Evolutionary conservation across 768 basidiomycete genomes (phyloP).

Genomic region (Suillus weaverae): DNA sequence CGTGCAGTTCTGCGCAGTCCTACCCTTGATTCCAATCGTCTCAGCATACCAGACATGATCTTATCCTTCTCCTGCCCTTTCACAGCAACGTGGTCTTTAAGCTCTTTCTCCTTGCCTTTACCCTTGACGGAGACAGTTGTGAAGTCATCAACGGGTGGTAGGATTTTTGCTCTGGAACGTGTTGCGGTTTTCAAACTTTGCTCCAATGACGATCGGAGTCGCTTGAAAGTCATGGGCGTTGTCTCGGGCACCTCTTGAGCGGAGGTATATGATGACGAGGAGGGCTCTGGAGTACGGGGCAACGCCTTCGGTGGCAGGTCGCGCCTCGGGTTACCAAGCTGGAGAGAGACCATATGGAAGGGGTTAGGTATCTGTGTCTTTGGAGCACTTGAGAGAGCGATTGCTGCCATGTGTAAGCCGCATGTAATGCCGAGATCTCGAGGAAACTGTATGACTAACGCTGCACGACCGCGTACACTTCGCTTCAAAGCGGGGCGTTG

Average conservation of each 20-base stretch:
- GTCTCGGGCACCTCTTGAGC: slow-evolving; percentile 38
- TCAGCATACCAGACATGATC: slow-evolving; percentile 46
- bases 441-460: slow-evolving; percentile 15
- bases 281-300: slow-evolving; percentile 40
- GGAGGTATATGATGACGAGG: slow-evolving; percentile 32
- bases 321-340: slow-evolving; percentile 36
- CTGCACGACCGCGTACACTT: slow-evolving; percentile 15
- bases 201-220: slow-evolving; percentile 65
- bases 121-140: slow-evolving; percentile 45
- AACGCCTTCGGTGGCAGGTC: slow-evolving; percentile 37
- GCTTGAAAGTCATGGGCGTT: slow-evolving; percentile 56
- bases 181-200: slow-evolving; percentile 66
- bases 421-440: slow-evolving; percentile 30
- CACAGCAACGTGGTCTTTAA: slow-evolving; percentile 31
- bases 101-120: slow-evolving; percentile 41
- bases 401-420: slow-evolving; percentile 45
- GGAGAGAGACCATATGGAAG: slow-evolving; percentile 47
- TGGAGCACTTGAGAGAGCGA: slow-evolving; percentile 40
- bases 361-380: slow-evolving; percentile 41
- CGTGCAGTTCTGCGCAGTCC: slow-evolving; percentile 48
- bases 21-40: slow-evolving; percentile 49
- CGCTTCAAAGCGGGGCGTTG: slow-evolving; percentile 12
- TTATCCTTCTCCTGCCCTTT: slow-evolving; percentile 37
- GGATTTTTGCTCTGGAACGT: slow-evolving; percentile 48
- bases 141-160: slow-evolving; percentile 41